These are phyloP conservation scores for Claviceps sorghi DNA, from an alignment of 2,329 filamentous ascomycete genomes.

Conservation along the genomic window DNA sequence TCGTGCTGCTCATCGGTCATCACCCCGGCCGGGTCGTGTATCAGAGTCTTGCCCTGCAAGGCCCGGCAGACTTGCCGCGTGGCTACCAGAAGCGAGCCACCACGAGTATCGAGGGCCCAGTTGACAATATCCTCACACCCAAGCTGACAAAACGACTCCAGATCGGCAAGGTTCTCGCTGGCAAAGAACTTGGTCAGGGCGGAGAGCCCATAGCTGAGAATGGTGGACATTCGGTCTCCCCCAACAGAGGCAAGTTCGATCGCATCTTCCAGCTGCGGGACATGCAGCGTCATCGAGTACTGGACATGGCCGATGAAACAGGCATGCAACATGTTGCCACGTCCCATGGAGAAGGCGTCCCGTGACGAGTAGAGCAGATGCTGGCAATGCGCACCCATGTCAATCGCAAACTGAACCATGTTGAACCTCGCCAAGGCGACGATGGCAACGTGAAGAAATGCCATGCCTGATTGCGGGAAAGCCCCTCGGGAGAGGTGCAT, in stretches of 20 bases:
- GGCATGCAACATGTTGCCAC: conserved; percentile 54
- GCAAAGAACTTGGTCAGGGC: conserved; percentile 55
- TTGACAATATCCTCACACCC: conserved; percentile 60
- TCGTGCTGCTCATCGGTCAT: conserved; percentile 57
- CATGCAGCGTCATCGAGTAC: conserved; percentile 41
- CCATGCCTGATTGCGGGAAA: conserved; percentile 55
- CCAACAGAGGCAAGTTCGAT: conserved; percentile 51
- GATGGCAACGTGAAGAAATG: conserved; percentile 52
- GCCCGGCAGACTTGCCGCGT: conserved; percentile 53
- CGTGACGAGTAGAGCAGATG: conserved; percentile 48
- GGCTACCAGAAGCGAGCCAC: conserved; percentile 53
- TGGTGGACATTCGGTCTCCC: conserved; percentile 57
- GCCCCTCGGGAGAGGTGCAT: conserved; percentile 48
- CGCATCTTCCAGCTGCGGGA: conserved; percentile 47
- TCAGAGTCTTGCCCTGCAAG: conserved; percentile 57
- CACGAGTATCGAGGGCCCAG: conserved; percentile 57
- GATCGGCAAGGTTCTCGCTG: conserved; percentile 52
- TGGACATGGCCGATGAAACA: conserved; percentile 58
- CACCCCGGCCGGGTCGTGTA: conserved; percentile 35
- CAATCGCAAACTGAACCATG: conserved; percentile 51
- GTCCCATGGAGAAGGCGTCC: conserved; percentile 50
- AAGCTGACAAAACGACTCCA: conserved; percentile 57
- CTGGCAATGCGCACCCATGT: conserved; percentile 48
- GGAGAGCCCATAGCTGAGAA: conserved; percentile 55
- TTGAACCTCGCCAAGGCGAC: conserved; percentile 56